Evolutionary conservation across 2,329 filamentous ascomycete species (phyloP).

Genomic region (Aureobasidium sp.): DNA sequence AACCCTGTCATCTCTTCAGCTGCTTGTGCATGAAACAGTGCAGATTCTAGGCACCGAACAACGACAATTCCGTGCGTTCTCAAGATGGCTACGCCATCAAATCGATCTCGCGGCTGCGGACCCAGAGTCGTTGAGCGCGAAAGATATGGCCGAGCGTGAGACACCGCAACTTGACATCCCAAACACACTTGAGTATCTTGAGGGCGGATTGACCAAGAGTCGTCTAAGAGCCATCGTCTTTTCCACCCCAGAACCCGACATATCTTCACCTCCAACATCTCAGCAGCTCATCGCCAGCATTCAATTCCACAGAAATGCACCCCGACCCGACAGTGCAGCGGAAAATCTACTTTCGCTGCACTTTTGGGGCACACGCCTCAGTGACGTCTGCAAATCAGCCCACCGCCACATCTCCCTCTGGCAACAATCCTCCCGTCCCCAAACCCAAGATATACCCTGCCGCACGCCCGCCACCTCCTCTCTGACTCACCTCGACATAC

Average conservation of each 20-base stretch:
- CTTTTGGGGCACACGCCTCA: neutral
- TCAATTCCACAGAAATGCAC: neutral
- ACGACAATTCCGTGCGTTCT: conserved; percentile 69
- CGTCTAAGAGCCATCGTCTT: conserved; percentile 40
- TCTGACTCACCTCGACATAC: neutral
- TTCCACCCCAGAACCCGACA: neutral
- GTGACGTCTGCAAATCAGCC: conserved; percentile 1
- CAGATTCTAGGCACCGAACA: conserved; percentile 68
- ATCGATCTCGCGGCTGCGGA: conserved; percentile 70
- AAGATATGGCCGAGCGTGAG: conserved; percentile 73
- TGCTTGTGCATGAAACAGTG: conserved; percentile 68
- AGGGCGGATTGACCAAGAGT: conserved; percentile 60
- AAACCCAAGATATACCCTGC: neutral
- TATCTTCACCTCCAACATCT: neutral
- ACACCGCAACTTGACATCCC: conserved; percentile 63
- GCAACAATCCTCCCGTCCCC: neutral
- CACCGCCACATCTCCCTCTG: conserved; percentile 5
- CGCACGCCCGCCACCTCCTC: neutral
- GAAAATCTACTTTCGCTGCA: neutral
- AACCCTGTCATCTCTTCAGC: conserved; percentile 64
- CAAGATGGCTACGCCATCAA: conserved; percentile 73
- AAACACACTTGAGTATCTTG: conserved; percentile 71
- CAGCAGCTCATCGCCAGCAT: neutral
- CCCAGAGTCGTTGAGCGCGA: conserved; percentile 48
- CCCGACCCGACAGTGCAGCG: neutral